Percentiles rank a stretch among this genome's conserved stretches.
Conservation (phyloP, 1,284 basidiomycete species). For the Phellopilus nigrolimitatus region DNA sequence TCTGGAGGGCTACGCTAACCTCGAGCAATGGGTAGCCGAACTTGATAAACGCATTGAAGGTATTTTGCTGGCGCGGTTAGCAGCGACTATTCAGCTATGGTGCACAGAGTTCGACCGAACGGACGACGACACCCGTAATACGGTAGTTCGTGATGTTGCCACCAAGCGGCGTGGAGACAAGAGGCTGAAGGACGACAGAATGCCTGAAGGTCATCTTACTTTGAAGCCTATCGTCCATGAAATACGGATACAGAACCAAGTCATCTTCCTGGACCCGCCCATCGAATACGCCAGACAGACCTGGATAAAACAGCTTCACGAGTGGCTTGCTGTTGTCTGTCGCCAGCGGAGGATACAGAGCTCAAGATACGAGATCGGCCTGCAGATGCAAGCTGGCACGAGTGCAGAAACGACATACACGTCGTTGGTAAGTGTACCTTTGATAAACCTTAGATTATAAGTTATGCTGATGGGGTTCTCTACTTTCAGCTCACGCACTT, state of each 20-base stretch:
- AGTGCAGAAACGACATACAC: constrained; percentile 75
- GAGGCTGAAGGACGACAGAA: constrained; percentile 70
- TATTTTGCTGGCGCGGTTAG: constrained; percentile 76
- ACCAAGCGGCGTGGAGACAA: constrained; percentile 65
- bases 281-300: constrained; percentile 90
- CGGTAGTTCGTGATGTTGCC: constrained; percentile 46
- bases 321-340: constrained; percentile 92
- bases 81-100: constrained; percentile 82
- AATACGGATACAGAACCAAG: constrained; percentile 96
- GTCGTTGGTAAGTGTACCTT: constrained; percentile 57
- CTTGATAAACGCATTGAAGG: constrained; percentile 85
- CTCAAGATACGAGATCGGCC: constrained; percentile 92
- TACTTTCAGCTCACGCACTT: constrained; percentile 66
- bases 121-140: constrained; percentile 60
- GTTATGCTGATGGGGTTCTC: constrained; percentile 5
- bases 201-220: constrained; percentile 45
- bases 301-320: constrained; percentile 91
- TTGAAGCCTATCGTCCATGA: constrained; percentile 88
- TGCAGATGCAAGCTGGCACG: constrained; percentile 72
- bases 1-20: constrained; percentile 93
- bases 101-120: constrained; percentile 78
- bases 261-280: constrained; percentile 97
- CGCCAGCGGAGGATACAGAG: constrained; percentile 85
- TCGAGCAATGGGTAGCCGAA: constrained; percentile 93
- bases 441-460: constrained; percentile 3